phyloP scores from a whole-genome alignment of 2,329 filamentous ascomycete genomes.

The Clarireedia monteithiana region DNA sequence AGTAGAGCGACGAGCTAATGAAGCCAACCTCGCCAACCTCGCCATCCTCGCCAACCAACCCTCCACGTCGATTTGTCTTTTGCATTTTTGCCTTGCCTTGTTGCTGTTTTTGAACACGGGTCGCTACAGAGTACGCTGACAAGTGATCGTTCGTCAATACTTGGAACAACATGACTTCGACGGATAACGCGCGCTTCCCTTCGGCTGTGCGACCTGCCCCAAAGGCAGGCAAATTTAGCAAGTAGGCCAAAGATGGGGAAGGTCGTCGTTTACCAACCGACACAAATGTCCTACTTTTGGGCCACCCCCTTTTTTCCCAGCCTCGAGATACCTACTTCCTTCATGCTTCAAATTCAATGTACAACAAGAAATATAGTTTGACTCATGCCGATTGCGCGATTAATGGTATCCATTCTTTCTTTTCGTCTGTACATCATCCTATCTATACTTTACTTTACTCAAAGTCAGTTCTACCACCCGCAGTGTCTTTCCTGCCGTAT shows the following conservation, averaged over 20 bases:
- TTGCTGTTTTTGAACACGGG: not conserved
- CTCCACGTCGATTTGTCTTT: too few relatives aligned
- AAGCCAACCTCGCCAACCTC: too few relatives aligned
- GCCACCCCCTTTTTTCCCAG: too few relatives aligned
- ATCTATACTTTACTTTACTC: not conserved
- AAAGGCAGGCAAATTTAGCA: too few relatives aligned
- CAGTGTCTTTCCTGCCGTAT: too few relatives aligned
- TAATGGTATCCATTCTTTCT: not conserved
- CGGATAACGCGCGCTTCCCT: constrained; percentile 6
- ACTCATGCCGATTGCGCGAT: not conserved
- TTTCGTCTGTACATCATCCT: not conserved
- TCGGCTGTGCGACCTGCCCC: not conserved
- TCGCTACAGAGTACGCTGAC: too few relatives aligned
- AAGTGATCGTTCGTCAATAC: too few relatives aligned
- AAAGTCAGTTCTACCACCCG: too few relatives aligned
- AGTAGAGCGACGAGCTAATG: too few relatives aligned
- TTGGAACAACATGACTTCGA: not conserved
- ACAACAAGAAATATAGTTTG: not conserved
- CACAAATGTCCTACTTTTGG: too few relatives aligned
- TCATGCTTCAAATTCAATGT: not conserved
- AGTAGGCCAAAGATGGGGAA: not conserved
- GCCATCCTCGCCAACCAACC: too few relatives aligned
- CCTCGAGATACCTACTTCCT: not conserved
- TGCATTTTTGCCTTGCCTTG: too few relatives aligned
- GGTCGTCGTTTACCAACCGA: not conserved